A percentile compares a stretch with the other conserved stretches of the same genome.
Evolutionary conservation across 1,284 basidiomycete genomes (phyloP).

Genomic region (Jaminaea rosea): DNA sequence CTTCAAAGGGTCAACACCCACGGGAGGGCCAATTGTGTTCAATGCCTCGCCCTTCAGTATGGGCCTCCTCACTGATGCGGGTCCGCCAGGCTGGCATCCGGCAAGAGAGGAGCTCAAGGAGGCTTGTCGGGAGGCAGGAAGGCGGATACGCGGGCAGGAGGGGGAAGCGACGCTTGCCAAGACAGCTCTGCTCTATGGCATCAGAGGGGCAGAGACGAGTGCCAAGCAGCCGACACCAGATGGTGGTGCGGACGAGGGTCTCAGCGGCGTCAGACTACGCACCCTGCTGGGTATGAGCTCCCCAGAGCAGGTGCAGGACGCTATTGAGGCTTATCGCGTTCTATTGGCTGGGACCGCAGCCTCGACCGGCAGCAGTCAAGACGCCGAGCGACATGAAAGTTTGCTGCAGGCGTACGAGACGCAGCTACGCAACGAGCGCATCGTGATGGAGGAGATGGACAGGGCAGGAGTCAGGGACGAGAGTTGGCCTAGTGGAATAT

Average conservation of each 20-base stretch:
- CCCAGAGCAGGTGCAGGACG: conserved; percentile 40
- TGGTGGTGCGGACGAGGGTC: background rate
- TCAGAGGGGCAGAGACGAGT: conserved; percentile 26
- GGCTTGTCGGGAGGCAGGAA: conserved; percentile 42
- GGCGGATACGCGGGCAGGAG: conserved; percentile 11
- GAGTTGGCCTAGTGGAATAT: background rate
- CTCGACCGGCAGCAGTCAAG: background rate
- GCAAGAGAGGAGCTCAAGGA: conserved; percentile 56
- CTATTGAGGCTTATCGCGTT: conserved; percentile 30
- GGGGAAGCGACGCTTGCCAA: conserved; percentile 14
- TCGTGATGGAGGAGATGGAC: background rate
- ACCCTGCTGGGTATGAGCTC: conserved; percentile 41
- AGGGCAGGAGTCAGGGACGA: background rate
- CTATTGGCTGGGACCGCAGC: conserved; percentile 14
- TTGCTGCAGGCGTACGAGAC: background rate
- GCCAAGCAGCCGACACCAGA: background rate
- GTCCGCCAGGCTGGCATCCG: conserved; percentile 75
- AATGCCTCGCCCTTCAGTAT: conserved; percentile 85
- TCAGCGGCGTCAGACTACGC: conserved; percentile 12
- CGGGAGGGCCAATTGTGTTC: no score
- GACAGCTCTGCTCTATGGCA: conserved; percentile 36
- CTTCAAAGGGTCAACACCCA: conserved; percentile 40
- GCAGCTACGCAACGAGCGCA: background rate
- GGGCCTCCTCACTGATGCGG: conserved; percentile 66
- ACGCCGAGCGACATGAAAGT: background rate